These are phyloP conservation scores for Monotropa hypopitys DNA, from an alignment of 179 eudicot species.

Conservation along the genomic window DNA sequence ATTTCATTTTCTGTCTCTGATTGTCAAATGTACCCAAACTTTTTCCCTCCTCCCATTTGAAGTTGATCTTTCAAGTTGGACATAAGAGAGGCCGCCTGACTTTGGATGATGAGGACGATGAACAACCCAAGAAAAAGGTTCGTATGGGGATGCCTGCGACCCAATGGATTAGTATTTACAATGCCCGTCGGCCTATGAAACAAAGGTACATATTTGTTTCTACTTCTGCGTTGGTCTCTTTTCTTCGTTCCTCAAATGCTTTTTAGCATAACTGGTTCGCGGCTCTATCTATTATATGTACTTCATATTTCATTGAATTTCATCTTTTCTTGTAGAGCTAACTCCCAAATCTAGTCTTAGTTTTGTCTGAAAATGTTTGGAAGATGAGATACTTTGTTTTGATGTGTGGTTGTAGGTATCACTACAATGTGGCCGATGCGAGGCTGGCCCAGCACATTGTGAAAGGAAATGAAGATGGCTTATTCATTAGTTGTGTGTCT, in stretches of 20 bases:
- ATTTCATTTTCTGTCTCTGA: not conserved
- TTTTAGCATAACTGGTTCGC: not conserved
- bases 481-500: slow-evolving; percentile 64
- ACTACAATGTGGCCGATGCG: slow-evolving; percentile 74
- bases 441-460: slow-evolving; percentile 71
- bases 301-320: not conserved
- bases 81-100: slow-evolving; percentile 87
- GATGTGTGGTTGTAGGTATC: slow-evolving; percentile 44
- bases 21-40: not conserved
- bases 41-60: slow-evolving; percentile 2
- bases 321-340: not conserved
- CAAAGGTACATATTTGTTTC: slow-evolving; percentile 44
- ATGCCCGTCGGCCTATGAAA: slow-evolving; percentile 93
- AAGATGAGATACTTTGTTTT: slow-evolving; percentile 2
- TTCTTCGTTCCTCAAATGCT: not conserved
- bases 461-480: slow-evolving; percentile 75
- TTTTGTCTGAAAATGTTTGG: not conserved
- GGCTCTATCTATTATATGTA: not conserved
- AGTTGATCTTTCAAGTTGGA: slow-evolving; percentile 90
- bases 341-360: not conserved
- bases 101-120: slow-evolving; percentile 75
- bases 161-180: slow-evolving; percentile 88
- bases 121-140: slow-evolving; percentile 85
- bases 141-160: slow-evolving; percentile 98
- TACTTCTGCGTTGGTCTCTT: not conserved